phyloP scores from a whole-genome alignment of 495 filamentous ascomycete genomes.

The Pyronema domesticum region DNA sequence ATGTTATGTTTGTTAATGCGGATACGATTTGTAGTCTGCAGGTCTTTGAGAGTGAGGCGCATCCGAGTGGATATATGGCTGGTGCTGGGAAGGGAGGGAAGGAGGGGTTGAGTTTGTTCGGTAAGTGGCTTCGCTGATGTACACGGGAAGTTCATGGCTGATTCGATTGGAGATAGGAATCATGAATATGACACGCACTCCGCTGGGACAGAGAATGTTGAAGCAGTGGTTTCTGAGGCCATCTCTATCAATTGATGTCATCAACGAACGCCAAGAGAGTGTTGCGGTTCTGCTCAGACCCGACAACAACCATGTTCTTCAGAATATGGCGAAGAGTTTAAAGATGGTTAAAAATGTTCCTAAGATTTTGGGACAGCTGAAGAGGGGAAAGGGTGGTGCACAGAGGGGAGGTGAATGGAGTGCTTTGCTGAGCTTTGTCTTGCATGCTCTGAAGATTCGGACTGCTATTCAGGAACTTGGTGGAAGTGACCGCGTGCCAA shows the following conservation, averaged over 20 bases:
- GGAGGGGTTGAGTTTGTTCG: conserved; percentile 78
- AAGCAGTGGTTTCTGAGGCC: conserved; percentile 76
- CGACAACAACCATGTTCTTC: conserved; percentile 43
- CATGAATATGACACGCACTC: conserved; percentile 49
- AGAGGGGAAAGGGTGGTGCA: conserved; percentile 13
- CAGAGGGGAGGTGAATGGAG: conserved; percentile 18
- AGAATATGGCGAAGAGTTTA: conserved; percentile 43
- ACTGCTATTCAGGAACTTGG: conserved; percentile 45
- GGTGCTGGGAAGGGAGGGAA: conserved; percentile 60
- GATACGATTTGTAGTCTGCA: conserved; percentile 72
- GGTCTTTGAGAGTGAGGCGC: conserved; percentile 65
- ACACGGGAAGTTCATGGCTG: too few species aligned
- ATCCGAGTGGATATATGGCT: conserved; percentile 70
- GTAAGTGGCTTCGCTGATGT: conserved; percentile 32
- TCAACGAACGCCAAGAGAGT: conserved; percentile 56
- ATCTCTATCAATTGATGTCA: conserved; percentile 45
- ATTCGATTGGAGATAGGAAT: conserved; percentile 6
- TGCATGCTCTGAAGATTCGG: conserved; percentile 48
- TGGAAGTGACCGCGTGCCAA: conserved; percentile 35
- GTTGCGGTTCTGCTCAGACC: conserved; percentile 50
- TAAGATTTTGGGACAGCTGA: conserved; percentile 16
- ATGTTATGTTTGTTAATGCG: conserved; percentile 70
- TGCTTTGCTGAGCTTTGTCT: conserved; percentile 37
- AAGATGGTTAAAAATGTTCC: conserved; percentile 61
- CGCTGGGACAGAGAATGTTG: conserved; percentile 60